These are phyloP conservation scores for Danielozyma ontarioensis DNA, from an alignment of 805 yeast genomes.

Conservation along the genomic window DNA sequence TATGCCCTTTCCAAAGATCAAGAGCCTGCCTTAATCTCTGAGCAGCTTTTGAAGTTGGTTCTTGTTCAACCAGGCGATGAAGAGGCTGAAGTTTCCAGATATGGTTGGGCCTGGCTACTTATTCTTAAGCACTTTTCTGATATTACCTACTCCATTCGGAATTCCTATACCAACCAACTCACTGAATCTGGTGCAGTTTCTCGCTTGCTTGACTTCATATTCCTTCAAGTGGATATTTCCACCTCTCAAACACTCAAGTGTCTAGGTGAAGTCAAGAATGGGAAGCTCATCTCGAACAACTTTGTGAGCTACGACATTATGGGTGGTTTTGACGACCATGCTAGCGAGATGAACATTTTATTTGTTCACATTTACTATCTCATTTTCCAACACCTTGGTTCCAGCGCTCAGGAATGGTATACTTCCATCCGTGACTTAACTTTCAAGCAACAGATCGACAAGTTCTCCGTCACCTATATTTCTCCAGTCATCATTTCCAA, in stretches of 20 bases:
- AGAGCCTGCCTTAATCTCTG: constrained; percentile 2
- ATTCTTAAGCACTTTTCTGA: constrained; percentile 57
- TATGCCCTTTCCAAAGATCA: constrained; percentile 31
- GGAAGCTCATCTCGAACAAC: neutral
- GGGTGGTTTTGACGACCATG: neutral
- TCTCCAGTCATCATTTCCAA: constrained; percentile 60
- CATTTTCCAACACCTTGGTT: constrained; percentile 48
- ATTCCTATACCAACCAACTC: constrained; percentile 54
- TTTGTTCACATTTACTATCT: constrained; percentile 48
- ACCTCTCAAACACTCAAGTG: constrained; percentile 14
- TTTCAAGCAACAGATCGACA: constrained; percentile 54
- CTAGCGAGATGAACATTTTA: constrained; percentile 32
- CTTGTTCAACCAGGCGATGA: constrained; percentile 10
- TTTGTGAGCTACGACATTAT: neutral
- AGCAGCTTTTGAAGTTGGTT: constrained; percentile 2
- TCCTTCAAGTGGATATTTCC: constrained; percentile 46
- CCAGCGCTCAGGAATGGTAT: constrained; percentile 64
- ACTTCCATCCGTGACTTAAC: constrained; percentile 63
- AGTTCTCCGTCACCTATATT: constrained; percentile 53
- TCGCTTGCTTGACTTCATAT: constrained; percentile 47
- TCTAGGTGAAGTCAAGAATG: neutral
- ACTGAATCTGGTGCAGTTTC: constrained; percentile 40
- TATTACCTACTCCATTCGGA: constrained; percentile 60
- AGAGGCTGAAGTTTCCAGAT: constrained; percentile 29
- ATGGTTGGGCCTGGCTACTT: constrained; percentile 66